phyloP scores from a whole-genome alignment of 2,329 filamentous ascomycete species.

The Fusarium chlamydosporum region DNA sequence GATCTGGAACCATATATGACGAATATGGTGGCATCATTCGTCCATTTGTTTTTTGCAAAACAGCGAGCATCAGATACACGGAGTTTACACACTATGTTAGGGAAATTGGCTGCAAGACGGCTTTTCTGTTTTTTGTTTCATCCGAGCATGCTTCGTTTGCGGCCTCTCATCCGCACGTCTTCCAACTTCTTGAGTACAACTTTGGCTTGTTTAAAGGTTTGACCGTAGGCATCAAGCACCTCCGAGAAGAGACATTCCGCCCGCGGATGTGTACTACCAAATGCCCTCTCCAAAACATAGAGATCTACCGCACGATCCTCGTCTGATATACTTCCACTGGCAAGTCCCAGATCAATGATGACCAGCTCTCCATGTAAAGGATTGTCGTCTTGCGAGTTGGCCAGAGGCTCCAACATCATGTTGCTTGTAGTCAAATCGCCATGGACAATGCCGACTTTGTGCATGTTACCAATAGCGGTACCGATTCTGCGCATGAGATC shows the following conservation, averaged over 20 bases:
- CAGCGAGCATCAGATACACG: constrained; percentile 55
- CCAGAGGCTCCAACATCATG: constrained; percentile 78
- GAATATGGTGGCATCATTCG: constrained; percentile 36
- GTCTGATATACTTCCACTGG: constrained; percentile 82
- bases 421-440: constrained; percentile 98
- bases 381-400: constrained; percentile 41
- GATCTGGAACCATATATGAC: constrained; percentile 32
- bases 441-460: constrained; percentile 89
- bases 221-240: constrained; percentile 80
- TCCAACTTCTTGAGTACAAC: constrained; percentile 85
- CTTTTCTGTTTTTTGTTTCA: constrained; percentile 58
- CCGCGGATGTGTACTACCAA: constrained; percentile 92
- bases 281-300: constrained; percentile 94
- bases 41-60: constrained; percentile 48
- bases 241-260: constrained; percentile 82
- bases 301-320: constrained; percentile 96
- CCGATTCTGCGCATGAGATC: constrained; percentile 80
- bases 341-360: constrained; percentile 94
- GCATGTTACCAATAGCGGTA: constrained; percentile 78
- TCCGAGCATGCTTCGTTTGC: constrained; percentile 97
- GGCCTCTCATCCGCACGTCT: constrained; percentile 91
- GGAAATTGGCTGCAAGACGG: constrained; percentile 48
- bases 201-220: constrained; percentile 80
- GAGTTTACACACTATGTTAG: constrained; percentile 49
- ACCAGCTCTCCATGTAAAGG: constrained; percentile 80